A percentile compares a stretch with the other conserved stretches of the same genome.
Conservation (phyloP, 345 rosid genomes). For the Pistacia integerrima region DNA sequence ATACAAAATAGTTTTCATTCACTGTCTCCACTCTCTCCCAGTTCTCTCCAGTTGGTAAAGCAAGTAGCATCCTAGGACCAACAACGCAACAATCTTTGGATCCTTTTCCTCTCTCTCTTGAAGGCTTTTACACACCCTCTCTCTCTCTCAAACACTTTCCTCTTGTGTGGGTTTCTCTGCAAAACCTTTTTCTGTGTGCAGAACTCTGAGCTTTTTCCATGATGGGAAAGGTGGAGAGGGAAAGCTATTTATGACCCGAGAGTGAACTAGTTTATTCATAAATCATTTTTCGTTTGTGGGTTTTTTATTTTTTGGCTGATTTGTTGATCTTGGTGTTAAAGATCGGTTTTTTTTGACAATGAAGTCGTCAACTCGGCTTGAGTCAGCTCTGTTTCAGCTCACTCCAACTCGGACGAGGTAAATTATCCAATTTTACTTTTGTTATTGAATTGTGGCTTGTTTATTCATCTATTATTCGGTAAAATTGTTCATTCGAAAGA, state of each 20-base stretch:
- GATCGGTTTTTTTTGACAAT: slow-evolving; percentile 42
- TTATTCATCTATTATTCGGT: neutral
- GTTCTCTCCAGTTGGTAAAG: slow-evolving; percentile 13
- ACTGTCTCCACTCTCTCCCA: neutral
- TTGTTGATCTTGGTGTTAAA: slow-evolving; percentile 7
- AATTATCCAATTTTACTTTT: neutral
- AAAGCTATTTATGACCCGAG: slow-evolving; percentile 17
- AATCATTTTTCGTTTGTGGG: neutral
- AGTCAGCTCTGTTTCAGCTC: slow-evolving; percentile 90
- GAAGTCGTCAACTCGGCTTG: slow-evolving; percentile 85
- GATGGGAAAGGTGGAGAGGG: neutral
- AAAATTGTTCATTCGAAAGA: neutral
- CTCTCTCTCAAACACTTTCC: slow-evolving; percentile 15
- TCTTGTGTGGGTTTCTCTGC: slow-evolving; percentile 28
- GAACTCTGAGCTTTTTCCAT: slow-evolving; percentile 14
- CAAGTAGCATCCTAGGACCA: neutral
- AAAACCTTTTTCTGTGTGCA: slow-evolving; percentile 8
- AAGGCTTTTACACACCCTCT: neutral
- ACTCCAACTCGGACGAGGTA: slow-evolving; percentile 99
- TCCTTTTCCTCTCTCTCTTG: slow-evolving; percentile 8
- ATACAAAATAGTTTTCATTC: slow-evolving; percentile 11
- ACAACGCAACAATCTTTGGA: slow-evolving; percentile 17
- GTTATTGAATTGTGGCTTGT: neutral
- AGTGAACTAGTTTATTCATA: neutral
- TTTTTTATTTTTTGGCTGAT: neutral